These are phyloP conservation scores for Moesziomyces sp. DNA, from an alignment of 1,284 basidiomycete species.

Conservation along the genomic window DNA sequence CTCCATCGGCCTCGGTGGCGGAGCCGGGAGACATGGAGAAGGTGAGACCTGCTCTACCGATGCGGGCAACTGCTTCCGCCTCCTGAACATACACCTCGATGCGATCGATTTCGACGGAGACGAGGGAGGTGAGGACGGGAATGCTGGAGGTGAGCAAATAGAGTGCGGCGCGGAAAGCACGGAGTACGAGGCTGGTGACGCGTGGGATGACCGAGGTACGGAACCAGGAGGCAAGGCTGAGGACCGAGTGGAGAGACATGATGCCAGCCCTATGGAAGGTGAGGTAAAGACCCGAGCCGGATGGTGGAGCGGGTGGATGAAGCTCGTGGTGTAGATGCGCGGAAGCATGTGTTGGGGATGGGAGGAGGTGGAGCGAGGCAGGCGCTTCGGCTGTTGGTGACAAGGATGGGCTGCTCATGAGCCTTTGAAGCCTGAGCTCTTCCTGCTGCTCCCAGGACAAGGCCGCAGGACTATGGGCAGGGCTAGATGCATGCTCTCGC, in stretches of 20 bases:
- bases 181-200: conserved; percentile 13
- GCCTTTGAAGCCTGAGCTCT: conserved; percentile 34
- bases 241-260: conserved; percentile 31
- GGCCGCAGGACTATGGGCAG: not conserved
- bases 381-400: conserved; percentile 12
- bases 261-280: conserved; percentile 33
- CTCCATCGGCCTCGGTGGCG: not conserved
- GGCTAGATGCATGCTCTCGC: not conserved
- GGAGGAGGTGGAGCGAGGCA: conserved; percentile 2
- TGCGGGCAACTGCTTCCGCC: conserved; percentile 41
- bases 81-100: conserved; percentile 52
- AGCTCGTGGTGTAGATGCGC: no score
- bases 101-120: conserved; percentile 58
- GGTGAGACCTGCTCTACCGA: conserved; percentile 44
- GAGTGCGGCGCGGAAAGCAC: conserved; percentile 39
- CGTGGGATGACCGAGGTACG: conserved; percentile 19
- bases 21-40: conserved; percentile 48
- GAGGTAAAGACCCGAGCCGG: conserved; percentile 9
- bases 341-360: not conserved
- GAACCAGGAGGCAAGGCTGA: conserved; percentile 22
- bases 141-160: conserved; percentile 52
- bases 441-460: conserved; percentile 31
- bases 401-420: conserved; percentile 43
- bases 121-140: conserved; percentile 52
- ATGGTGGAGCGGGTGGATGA: not conserved